Evolutionary conservation across 2,329 filamentous ascomycete genomes (phyloP), one percentile per base, ranked within the genome.

Genomic region (Alternaria atra): DNA sequence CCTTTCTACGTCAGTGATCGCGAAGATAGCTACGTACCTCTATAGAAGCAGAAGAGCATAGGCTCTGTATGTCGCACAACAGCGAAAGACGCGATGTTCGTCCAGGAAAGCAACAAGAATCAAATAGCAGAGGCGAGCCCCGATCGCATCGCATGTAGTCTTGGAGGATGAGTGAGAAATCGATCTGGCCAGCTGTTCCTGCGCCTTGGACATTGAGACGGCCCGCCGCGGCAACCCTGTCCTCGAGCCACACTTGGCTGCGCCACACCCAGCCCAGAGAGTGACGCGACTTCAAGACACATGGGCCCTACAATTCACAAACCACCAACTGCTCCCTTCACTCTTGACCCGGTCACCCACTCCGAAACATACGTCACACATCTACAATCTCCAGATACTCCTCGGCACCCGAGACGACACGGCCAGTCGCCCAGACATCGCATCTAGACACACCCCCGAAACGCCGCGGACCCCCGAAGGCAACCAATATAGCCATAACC

Each of bases 131-230:
- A 64, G 66, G 69, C 64, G 60, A 64, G 61, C 61, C 59, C 63
- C 50, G 52, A 61, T 58, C 53, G 67, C 70, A 73, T 73, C 4
- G 61, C 58, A 57, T 58, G 63, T 62, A 57, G 58, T 64, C n/a
- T 53, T 54, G 57, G 47, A 52, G 52, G 46, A 58, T 37, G 60
- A 56, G 60, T 51, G 44, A 27, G 32, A 15, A 59, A 48, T 52
- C 23, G 42, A 69, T 68, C 55, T 66, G 72, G 71, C 69, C 73
- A 75, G 72, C 66, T 76, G 73, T 73, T 67, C 59, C 70, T 66
- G 61, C 46, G 56, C 52, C 46, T 40, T 57, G 43, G 54, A 39
- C 34, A 55, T 61, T 55, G 53, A 42, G 52, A 58, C 61, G 29
- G 53, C 56, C 60, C 52, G 47, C 57, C 52, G 27, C 52, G 46